Evolutionary conservation across 805 yeast genomes (phyloP).

Genomic region (Metschnikowia drakensbergensis): DNA sequence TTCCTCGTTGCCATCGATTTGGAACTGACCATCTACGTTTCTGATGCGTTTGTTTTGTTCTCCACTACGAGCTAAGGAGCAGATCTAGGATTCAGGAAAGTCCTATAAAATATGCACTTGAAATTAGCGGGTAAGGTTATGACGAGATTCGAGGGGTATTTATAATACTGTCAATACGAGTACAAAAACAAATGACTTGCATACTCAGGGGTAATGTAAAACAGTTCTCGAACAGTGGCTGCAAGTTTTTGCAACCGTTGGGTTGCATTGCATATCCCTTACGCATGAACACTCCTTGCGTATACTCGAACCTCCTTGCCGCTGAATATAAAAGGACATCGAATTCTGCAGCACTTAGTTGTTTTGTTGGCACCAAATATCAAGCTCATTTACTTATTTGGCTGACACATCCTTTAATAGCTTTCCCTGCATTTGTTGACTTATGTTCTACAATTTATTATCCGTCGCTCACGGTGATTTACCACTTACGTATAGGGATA

Average conservation of each 20-base stretch:
- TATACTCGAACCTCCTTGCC: neutral
- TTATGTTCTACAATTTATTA: too few species aligned
- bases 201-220: neutral
- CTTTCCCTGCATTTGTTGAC: too few species aligned
- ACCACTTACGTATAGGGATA: too few species aligned
- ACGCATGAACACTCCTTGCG: neutral
- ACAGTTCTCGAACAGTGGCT: neutral
- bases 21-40: slow-evolving; percentile 54
- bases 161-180: neutral
- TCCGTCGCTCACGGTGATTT: too few species aligned
- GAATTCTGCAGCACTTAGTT: neutral
- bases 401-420: too few species aligned
- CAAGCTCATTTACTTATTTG: too few species aligned
- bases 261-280: slow-evolving; percentile 1
- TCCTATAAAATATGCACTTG: too few species aligned
- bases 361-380: too few species aligned
- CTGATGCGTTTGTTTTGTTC: slow-evolving; percentile 52
- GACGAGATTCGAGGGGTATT: too few species aligned
- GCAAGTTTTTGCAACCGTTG: neutral
- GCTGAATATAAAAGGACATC: neutral
- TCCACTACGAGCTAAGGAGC: slow-evolving; percentile 49
- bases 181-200: neutral
- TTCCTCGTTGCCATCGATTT: slow-evolving; percentile 49
- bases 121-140: too few species aligned
- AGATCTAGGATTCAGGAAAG: slow-evolving; percentile 16